Base-by-base conservation (phyloP, 176 grass and related monocot species). In the Themeda triandra region DNA sequence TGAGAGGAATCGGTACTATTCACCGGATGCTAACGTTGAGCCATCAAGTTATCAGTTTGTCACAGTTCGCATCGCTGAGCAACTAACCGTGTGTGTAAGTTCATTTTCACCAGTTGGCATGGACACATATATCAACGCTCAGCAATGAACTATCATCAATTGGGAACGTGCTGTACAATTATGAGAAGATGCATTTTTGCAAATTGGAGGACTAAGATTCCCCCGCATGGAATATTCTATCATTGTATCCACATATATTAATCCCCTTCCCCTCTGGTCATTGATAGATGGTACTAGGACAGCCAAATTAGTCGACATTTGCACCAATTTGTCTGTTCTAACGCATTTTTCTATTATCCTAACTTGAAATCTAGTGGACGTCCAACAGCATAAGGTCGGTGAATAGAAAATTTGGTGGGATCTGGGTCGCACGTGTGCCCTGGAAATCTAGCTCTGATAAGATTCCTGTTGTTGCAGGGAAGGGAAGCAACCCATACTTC, bases 371-470 rank as follows among this genome's bases (percentile, higher is more conserved):
- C 44, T 46, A 51, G 23, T 74, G 10, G 53, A 15, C 23, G 23
- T 42, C 41, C 54, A 29, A 27, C 29, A 28, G 19, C 28, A 21
- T 8, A 19, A 66, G 36, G 76, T 59, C 48, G 15, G 69, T 46
- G 75, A 33, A 44, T 44, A 45, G 14, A 79, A 66, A 82, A 72
- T 13, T 56, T 2, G 8, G 68, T 59, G 25, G 45, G n/a, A 27
- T 75, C 18, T 32, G 17, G 83, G 64, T 27, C 29, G 40, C 77
- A 89, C 37, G 32, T 85, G 82, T 53, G 6, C 29, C 21, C 69
- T 19, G 30, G 30, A 80, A 89, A 89, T 85, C 31, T 89, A 53
- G 83, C 71, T 81, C 31, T 33, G 9, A 27, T n/a, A 85, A 89
- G 69, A 75, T 80, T 85, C 82, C 31, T 69, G 27, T 15, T 44